Base-by-base conservation (phyloP, 2,329 filamentous ascomycete species). In the Dactylellina leptospora region DNA sequence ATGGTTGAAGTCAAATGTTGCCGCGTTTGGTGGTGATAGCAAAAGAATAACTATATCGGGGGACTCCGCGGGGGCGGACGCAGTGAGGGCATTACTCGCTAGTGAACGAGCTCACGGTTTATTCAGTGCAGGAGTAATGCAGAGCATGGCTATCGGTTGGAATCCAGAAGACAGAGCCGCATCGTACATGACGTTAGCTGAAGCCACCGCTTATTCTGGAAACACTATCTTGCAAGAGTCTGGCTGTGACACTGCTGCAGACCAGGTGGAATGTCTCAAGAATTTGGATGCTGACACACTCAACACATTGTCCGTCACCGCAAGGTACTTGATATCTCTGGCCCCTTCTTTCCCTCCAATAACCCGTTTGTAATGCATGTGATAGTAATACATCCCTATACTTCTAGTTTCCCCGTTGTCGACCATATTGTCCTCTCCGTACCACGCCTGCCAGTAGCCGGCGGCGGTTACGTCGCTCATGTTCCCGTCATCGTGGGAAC, bases 31-130 rank as follows among this genome's bases (percentile, higher is more conserved):
- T 9, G 91, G 91, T n/a, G 90, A 93, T 77, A 87, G 89, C 0
- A 82, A 82, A n/a, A 89, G 89, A 78, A 89, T 93, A 2, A 93
- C 90, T 0, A 88, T 93, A 72, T 92, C 89, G 88, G 90, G 90
- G 27, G 87, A 92, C 78, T 87, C 85, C 1, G 45, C 75, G 11
- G 75, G 75, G 4, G 74, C 68, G 16, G 55, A 66, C 23, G 38
- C 58, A 25, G 69, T 75, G 6, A 47, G 63, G 5, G 63, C 63
- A 3, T 16, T 69, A 6, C 47, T 69, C 47, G 38, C 63, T 25
- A 60, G 54, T 16, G 63, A 69, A 55, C 10, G 38, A 10, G 63
- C 63, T 2, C 50, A 60, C 2, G 63, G 55, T 18, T 16, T 69
- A 5, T 51, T 16, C 11, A 22, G 13, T 11, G 47, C 25, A 10